Conservation (phyloP, 2,329 filamentous ascomycete genomes). For the Aureobasidium sp. region DNA sequence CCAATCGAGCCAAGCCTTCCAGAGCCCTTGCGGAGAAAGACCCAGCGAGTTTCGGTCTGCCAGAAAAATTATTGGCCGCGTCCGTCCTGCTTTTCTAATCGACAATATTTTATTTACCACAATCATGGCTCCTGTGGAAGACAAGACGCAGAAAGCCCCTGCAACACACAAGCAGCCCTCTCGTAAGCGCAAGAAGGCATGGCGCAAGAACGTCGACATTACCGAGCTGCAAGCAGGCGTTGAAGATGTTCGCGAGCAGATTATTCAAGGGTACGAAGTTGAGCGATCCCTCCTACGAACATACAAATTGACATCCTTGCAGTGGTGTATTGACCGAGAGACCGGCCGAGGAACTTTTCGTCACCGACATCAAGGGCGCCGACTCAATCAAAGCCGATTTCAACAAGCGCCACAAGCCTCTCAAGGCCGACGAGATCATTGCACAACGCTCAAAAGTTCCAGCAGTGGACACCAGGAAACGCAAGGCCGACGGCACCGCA, state of each 20-base stretch:
- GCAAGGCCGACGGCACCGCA: conserved; percentile 61
- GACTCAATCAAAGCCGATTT: conserved; percentile 57
- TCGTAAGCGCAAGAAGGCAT: conserved; percentile 96
- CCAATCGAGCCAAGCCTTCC: neutral
- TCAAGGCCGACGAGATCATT: conserved; percentile 90
- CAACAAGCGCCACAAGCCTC: conserved; percentile 63
- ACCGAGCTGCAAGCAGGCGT: conserved; percentile 78
- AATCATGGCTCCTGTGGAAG: neutral
- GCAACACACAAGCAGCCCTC: conserved; percentile 82
- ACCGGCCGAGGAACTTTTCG: conserved; percentile 74
- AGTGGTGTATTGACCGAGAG: conserved; percentile 85
- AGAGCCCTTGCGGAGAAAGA: conserved; percentile 6
- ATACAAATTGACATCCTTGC: conserved; percentile 4
- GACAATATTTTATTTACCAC: neutral
- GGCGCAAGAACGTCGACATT: conserved; percentile 96
- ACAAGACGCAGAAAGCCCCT: conserved; percentile 45
- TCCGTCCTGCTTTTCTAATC: neutral
- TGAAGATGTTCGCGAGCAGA: conserved; percentile 76
- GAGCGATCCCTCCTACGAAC: neutral
- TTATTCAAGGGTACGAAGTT: conserved; percentile 68
- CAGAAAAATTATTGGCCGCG: neutral
- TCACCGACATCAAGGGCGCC: conserved; percentile 70
- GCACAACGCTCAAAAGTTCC: conserved; percentile 75
- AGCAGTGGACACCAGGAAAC: conserved; percentile 71
- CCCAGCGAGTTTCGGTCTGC: neutral